A percentile compares a stretch with the other conserved stretches of the same genome.
These are phyloP conservation scores for Thalassiosira pacifica DNA, from an alignment of 352 stramenopile species.

Conservation along the genomic window DNA sequence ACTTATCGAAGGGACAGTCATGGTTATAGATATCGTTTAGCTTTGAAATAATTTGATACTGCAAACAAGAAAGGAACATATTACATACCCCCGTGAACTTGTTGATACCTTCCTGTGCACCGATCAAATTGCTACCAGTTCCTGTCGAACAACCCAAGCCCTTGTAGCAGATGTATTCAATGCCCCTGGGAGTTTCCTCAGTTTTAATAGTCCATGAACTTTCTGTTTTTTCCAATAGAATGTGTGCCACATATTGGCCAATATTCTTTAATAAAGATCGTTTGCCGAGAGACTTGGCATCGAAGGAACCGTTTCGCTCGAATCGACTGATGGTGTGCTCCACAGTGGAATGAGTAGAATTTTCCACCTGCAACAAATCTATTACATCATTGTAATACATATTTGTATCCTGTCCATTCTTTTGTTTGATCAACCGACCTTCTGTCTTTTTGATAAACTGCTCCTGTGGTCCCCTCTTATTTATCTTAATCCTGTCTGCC, in stretches of 20 bases:
- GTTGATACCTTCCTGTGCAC: not conserved
- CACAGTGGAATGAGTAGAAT: no score
- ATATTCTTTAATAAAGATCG: not conserved
- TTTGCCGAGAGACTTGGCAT: not conserved
- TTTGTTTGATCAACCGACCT: not conserved
- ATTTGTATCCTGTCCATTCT: not conserved
- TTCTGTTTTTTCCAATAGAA: not conserved
- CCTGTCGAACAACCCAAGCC: no score
- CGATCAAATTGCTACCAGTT: not conserved
- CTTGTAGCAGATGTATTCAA: not conserved
- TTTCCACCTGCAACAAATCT: not conserved
- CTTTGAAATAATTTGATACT: no score
- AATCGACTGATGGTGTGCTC: not conserved
- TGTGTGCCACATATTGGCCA: not conserved
- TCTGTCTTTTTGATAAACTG: no score
- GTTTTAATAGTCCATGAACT: not conserved
- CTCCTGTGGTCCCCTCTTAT: constrained; percentile 5
- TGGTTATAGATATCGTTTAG: no score
- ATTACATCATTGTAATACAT: not conserved
- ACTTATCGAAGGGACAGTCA: no score
- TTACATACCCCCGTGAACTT: not conserved
- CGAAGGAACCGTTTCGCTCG: not conserved
- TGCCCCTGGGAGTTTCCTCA: not conserved
- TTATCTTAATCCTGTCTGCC: constrained; percentile 32
- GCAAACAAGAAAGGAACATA: not conserved